Conservation (phyloP, 176 grass and related monocot genomes). For the Secale cereale region DNA sequence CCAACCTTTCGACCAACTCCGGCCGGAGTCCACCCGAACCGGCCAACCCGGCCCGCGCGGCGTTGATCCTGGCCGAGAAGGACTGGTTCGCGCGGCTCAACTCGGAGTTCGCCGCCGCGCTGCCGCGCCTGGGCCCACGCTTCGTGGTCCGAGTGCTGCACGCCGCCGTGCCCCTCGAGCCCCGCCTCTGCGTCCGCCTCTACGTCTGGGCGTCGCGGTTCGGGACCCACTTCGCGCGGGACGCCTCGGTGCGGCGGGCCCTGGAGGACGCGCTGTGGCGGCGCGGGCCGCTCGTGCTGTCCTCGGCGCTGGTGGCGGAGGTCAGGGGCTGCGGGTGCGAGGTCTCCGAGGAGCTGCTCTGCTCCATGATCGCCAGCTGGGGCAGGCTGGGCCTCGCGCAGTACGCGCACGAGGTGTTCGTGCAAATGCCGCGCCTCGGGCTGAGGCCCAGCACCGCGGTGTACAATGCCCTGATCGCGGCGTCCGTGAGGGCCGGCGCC, state of each 20-base stretch:
- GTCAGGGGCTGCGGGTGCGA: conserved; percentile 48
- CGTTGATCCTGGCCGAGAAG: conserved; percentile 35
- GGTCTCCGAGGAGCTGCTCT: conserved; percentile 68
- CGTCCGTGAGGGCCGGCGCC: conserved; percentile 45
- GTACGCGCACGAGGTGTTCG: conserved; percentile 83
- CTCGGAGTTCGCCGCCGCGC: conserved; percentile 39
- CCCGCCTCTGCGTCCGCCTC: conserved; percentile 52
- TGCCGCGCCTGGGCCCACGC: conserved; percentile 29
- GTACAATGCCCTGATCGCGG: conserved; percentile 71
- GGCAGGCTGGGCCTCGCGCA: conserved; percentile 58
- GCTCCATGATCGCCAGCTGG: conserved; percentile 69
- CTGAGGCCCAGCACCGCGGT: conserved; percentile 45
- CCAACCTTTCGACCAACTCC: neutral
- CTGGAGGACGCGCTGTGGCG: conserved; percentile 57
- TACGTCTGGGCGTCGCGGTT: conserved; percentile 76
- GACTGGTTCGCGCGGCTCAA: conserved; percentile 61
- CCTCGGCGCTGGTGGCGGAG: conserved; percentile 51
- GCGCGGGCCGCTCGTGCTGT: conserved; percentile 68
- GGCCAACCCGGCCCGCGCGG: conserved; percentile 45
- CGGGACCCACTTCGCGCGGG: conserved; percentile 43
- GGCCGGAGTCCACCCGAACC: neutral
- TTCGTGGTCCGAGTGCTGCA: conserved; percentile 49
- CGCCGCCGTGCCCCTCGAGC: conserved; percentile 28
- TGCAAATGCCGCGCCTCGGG: conserved; percentile 57
- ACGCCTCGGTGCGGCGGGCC: conserved; percentile 50